Percentiles rank a stretch among this genome's conserved stretches.
These are phyloP conservation scores for Heterobasidion occidentale DNA, from an alignment of 1,284 basidiomycete species.

Conservation along the genomic window DNA sequence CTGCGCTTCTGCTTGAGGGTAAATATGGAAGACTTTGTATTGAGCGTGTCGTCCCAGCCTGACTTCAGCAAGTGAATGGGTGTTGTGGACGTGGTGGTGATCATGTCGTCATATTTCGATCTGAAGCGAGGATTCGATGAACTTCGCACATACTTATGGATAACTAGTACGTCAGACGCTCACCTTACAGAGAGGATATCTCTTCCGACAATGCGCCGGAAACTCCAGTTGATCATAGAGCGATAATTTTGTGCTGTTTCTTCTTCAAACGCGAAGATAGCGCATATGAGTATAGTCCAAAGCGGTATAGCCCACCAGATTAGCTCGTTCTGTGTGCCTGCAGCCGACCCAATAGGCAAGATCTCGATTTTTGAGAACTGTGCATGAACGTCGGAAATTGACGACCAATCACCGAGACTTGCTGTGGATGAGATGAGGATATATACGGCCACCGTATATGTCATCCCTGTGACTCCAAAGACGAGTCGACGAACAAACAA, in stretches of 20 bases:
- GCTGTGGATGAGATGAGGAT: conserved; percentile 25
- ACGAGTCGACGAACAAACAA: conserved; percentile 32
- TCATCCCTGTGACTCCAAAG: conserved; percentile 25
- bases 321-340: conserved; percentile 16
- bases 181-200: conserved; percentile 19
- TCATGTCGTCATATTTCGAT: conserved; percentile 1
- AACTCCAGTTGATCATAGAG: conserved; percentile 15
- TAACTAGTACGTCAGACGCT: conserved; percentile 8
- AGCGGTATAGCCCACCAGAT: conserved; percentile 34
- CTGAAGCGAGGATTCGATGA: conserved; percentile 3
- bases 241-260: conserved; percentile 19
- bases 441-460: conserved; percentile 28
- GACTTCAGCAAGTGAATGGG: conserved; percentile 30
- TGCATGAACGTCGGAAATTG: conserved; percentile 27
- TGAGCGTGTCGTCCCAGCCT: conserved; percentile 46
- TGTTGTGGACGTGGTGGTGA: conserved; percentile 13
- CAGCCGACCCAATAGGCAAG: conserved; percentile 12
- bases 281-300: conserved; percentile 30
- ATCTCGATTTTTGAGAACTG: conserved; percentile 20
- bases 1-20: conserved; percentile 13
- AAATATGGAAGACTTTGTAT: conserved; percentile 20
- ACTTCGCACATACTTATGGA: conserved; percentile 1
- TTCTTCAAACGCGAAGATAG: conserved; percentile 26
- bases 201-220: not conserved
- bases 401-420: conserved; percentile 20